These are phyloP conservation scores for Phytophthora pistaciae DNA, from an alignment of 352 stramenopile genomes.

Conservation along the genomic window DNA sequence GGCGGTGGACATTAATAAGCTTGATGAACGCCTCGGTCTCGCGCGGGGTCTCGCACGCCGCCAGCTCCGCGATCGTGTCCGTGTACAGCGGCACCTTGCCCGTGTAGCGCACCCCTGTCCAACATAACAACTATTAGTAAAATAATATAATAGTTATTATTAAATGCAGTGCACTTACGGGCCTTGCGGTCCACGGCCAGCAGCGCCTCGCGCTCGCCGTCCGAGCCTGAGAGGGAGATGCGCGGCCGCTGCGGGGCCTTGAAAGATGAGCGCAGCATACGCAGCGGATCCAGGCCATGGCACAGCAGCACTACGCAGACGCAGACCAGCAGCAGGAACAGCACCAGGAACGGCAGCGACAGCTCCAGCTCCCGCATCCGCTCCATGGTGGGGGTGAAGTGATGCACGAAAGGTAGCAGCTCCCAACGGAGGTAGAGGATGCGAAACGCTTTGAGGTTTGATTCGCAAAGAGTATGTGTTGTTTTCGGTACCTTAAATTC, in stretches of 20 bases:
- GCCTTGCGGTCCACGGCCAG: conserved; percentile 49
- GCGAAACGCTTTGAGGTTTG: not conserved
- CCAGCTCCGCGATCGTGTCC: conserved; percentile 65
- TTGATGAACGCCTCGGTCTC: conserved; percentile 77
- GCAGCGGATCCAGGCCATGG: conserved; percentile 69
- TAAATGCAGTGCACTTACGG: conserved; percentile 32
- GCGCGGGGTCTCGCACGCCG: conserved; percentile 37
- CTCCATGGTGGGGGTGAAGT: conserved; percentile 18
- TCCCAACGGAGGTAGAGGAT: conserved; percentile 14
- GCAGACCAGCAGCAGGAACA: conserved; percentile 56
- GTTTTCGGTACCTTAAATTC: not conserved
- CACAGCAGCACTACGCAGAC: conserved; percentile 55
- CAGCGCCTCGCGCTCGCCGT: conserved; percentile 62
- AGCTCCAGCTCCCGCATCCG: conserved; percentile 46
- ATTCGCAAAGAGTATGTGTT: not conserved
- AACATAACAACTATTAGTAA: not conserved
- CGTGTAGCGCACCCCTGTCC: conserved; percentile 58
- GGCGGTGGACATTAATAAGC: conserved; percentile 54
- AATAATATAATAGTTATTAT: not conserved
- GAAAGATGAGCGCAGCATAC: conserved; percentile 67
- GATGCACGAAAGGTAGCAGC: not conserved
- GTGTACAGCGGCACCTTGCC: conserved; percentile 77
- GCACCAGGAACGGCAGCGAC: conserved; percentile 44
- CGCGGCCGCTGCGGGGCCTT: conserved; percentile 46
- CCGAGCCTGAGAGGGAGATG: conserved; percentile 43